phyloP scores from a whole-genome alignment of 2,329 filamentous ascomycete genomes.

The Colletotrichum lentis region DNA sequence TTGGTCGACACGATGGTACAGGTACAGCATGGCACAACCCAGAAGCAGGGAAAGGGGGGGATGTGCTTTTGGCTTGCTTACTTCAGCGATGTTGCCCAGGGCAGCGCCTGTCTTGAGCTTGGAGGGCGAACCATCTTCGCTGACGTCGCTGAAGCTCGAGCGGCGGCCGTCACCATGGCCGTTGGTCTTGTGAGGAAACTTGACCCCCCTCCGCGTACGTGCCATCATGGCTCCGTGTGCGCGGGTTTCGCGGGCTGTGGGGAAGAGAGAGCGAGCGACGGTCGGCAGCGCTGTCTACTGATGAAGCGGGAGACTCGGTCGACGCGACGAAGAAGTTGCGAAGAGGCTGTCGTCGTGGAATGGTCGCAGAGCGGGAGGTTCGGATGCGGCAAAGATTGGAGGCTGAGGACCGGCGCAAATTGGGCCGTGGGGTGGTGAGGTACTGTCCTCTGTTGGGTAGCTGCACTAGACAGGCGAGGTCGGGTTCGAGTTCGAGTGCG shows the following conservation, averaged over 20 bases:
- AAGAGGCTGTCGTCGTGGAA: background rate
- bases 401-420: constrained; percentile 36
- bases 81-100: constrained; percentile 52
- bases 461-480: too few relatives aligned
- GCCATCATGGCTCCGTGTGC: constrained; percentile 43
- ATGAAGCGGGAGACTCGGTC: background rate
- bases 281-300: background rate
- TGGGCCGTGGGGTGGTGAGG: constrained; percentile 9
- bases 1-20: background rate
- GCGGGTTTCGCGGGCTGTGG: background rate
- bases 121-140: constrained; percentile 62
- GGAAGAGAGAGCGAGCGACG: background rate
- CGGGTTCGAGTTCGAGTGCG: too few relatives aligned
- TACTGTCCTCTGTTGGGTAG: too few relatives aligned
- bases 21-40: background rate
- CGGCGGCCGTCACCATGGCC: constrained; percentile 65
- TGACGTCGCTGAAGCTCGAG: constrained; percentile 75
- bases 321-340: background rate
- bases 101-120: constrained; percentile 39
- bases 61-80: constrained; percentile 35
- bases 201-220: constrained; percentile 60
- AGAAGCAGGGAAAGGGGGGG: too few relatives aligned
- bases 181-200: constrained; percentile 63
- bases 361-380: constrained; percentile 25
- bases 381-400: constrained; percentile 29